Base-by-base conservation (phyloP, 306 rosid genomes). In the Cyclanthera cordifolia region DNA sequence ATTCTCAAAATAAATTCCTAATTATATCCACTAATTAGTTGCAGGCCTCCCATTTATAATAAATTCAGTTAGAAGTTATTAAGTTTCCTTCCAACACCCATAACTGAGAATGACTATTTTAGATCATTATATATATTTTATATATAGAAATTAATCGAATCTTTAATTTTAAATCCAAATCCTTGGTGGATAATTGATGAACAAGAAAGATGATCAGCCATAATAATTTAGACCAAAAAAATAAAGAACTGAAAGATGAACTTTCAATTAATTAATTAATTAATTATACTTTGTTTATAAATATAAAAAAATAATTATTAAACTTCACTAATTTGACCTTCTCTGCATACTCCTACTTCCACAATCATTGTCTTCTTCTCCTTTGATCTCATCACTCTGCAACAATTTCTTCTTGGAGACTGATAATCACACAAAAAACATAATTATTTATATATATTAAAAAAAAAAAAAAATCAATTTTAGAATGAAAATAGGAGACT, bases 391-490 rank as follows among this genome's bases (percentile, higher is more conserved):
- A 74, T 60, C 51, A 94, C 75, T 80, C 89, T 82, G 85, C 99
- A 94, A 76, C 99, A 94, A 65, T 86, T 94, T 79, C 97, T 86
- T 72, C 97, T 81, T 10, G 99, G 99, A 8, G 96, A 85, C 99
- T 94, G 84, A 73, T 25, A 17, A 25, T 12, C 24, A 11, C 32
- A 53, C 39, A 21, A 4, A 64, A 19, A 49, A 27, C 58, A 3
- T 15, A 34, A n/a, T n/a, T n/a, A n/a, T n/a, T n/a, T n/a, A n/a
- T n/a, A n/a, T n/a, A n/a, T n/a, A n/a, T n/a, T n/a, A 51, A 25
- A 19, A 32, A 64, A 12, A 41, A 13, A 54, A 54, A 0, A 0
- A 24, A 1, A 11, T 54, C 47, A 68, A 19, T 2, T 19, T 53
- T 20, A 21, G 6, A 20, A 20, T 21, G 2, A 53, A 23, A 12